Evolutionary conservation across 345 rosid genomes (phyloP), one percentile per base, ranked within the genome.

Genomic region (Erysimum cheiranthoides): DNA sequence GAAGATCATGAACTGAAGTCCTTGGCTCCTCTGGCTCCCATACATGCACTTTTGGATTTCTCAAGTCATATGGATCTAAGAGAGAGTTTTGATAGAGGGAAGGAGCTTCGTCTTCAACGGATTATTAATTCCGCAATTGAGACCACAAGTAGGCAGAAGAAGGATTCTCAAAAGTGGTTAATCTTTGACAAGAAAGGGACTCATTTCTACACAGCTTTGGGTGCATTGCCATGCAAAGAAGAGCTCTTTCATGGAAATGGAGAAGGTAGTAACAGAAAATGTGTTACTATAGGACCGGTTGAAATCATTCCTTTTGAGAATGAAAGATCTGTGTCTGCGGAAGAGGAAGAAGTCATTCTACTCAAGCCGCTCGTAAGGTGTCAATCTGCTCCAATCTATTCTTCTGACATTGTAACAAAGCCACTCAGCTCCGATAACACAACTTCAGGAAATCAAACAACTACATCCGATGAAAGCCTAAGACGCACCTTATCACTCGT

Each of bases 271-370:
- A 40, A 61, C 62, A 59, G 34, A 78, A 32, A 66, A 39, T 27
- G 77, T 66, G 69, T 39, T n/a, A 49, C 68, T 32, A 49, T 25
- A 66, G 68, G 60, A 56, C 42, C 42, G 31, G 75, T 13, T 62
- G 64, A 76, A 32, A 79, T 67, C 73, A 43, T 70, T 66, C 69
- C 56, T 66, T n/a, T 11, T 39, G 75, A 60, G 71, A 54, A 68
- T 36, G 83, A 78, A 38, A 82, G 79, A 80, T 79, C 86, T 18
- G 71, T 73, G 69, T 78, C 82, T 32, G n/a, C 66, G 46, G 99
- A 94, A 66, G 98, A 94, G 72, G 96, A 94, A 78, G 97, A 92
- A 82, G 93, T 92, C 76, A 94, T 94, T 81, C 95, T 94, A 65
- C 92, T 94, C 83, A 88, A 90, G 86, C 99, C 99, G 62, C 93